Evolutionary conservation across 2,329 filamentous ascomycete genomes (phyloP), one percentile per base, ranked within the genome.

Genomic region (Penicillium brevicompactum): DNA sequence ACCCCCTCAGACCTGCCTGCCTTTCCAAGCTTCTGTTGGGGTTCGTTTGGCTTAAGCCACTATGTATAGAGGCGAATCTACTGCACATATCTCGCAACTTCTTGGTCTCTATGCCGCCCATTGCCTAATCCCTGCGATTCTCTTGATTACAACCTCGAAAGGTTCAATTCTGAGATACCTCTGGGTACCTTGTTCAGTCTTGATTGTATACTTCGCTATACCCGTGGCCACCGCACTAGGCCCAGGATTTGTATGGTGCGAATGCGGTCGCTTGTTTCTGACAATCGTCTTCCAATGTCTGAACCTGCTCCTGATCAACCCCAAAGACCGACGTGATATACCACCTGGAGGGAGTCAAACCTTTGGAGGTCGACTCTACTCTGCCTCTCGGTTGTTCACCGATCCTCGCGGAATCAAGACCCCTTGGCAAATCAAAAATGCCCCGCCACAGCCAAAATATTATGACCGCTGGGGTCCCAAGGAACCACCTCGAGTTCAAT

Each of bases 371-470:
- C 45, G 11, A 16, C 18, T 49, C 1, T 53, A 40, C 32, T 18
- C 31, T 3, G 45, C 49, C 0, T 34, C 41, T 21, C 49, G 45
- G 7, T n/a, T 61, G 0, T 49, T 63, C 6, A 32, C 55, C 6
- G 49, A 54, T 9, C 38, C 49, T 22, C 61, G 63, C 4, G 64
- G 59, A 16, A 55, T 66, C 9, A 53, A 55, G 14, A 64, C 61
- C 2, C 43, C 53, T 27, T 65, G 63, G 61, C 57, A 62, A 14
- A 49, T 48, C 2, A 66, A 60, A 49, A 57, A 59, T 24, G 45
- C 55, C 4, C 62, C 63, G 2, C 21, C 51, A n/a, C 55, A 46
- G 11, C 59, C 56, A 41, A 37, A 27, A 37, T 60, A 60, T 42
- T 55, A 54, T 16, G 16, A 22, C n/a, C 24, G 27, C 18, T 44